These are phyloP conservation scores for Dictyostelium citrinum DNA, from an alignment of 78 protist genomes.

Conservation along the genomic window DNA sequence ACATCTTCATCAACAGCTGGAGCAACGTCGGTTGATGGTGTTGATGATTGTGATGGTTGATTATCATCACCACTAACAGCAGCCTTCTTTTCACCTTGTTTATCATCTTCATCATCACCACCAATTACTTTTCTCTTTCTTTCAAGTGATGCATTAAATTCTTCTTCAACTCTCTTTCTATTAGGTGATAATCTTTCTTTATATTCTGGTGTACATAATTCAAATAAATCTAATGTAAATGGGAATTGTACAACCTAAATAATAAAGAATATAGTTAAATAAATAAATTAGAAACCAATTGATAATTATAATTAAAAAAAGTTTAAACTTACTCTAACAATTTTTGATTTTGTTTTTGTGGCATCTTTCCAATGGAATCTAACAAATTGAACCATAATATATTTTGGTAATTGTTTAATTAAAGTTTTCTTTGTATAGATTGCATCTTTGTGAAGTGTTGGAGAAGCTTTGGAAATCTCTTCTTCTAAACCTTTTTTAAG, in stretches of 20 bases:
- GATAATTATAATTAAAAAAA: neutral
- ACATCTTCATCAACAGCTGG: neutral
- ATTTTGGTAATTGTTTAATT: constrained; percentile 85
- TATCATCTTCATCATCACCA: neutral
- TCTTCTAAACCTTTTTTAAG: constrained; percentile 73
- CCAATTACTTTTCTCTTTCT: constrained; percentile 59
- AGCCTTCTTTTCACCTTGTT: constrained; percentile 50
- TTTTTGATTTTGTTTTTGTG: constrained; percentile 77
- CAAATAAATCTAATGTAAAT: constrained; percentile 76
- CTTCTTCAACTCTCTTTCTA: constrained; percentile 77
- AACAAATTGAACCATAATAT: constrained; percentile 87
- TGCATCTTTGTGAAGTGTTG: constrained; percentile 77
- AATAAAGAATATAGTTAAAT: neutral
- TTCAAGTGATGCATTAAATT: constrained; percentile 19
- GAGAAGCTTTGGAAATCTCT: constrained; percentile 71
- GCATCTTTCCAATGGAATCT: constrained; percentile 90
- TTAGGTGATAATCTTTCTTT: constrained; percentile 64
- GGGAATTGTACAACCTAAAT: constrained; percentile 84
- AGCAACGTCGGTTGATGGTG: neutral
- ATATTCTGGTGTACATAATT: constrained; percentile 81
- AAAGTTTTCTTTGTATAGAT: constrained; percentile 37
- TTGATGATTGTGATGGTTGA: neutral
- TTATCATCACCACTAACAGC: constrained; percentile 35
- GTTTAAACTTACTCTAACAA: constrained; percentile 50
- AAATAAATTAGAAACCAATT: neutral